Conservation (phyloP, 2,329 filamentous ascomycete genomes). For the Trichoderma sp. region DNA sequence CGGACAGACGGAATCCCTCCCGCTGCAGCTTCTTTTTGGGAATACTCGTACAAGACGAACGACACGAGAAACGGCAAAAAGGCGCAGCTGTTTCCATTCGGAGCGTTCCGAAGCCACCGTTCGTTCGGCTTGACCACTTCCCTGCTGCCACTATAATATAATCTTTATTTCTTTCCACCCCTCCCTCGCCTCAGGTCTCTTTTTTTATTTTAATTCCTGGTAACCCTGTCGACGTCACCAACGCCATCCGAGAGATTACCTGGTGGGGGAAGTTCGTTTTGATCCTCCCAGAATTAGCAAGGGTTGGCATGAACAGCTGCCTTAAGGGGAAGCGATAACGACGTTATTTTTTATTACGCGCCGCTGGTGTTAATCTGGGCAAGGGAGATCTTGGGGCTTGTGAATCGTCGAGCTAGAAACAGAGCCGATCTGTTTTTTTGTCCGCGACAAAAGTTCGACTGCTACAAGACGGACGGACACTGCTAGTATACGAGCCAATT, state of each 20-base stretch:
- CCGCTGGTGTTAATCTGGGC: neutral
- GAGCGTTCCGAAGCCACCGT: neutral
- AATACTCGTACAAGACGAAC: neutral
- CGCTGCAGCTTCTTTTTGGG: neutral
- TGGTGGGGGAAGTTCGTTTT: conserved; percentile 3
- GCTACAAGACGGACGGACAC: neutral
- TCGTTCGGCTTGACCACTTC: neutral
- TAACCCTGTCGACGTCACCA: conserved; percentile 7
- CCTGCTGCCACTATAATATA: neutral
- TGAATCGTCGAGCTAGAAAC: neutral
- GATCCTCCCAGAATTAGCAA: neutral
- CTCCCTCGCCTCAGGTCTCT: neutral
- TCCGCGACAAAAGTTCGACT: neutral
- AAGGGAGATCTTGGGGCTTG: neutral
- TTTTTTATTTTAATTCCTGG: neutral
- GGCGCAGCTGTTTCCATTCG: neutral
- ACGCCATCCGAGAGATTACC: conserved; percentile 15
- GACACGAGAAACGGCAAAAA: neutral
- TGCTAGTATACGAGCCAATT: neutral
- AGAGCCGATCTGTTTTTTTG: neutral
- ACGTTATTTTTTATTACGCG: conserved; percentile 2
- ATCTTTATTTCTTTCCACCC: neutral
- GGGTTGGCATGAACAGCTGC: conserved; percentile 18
- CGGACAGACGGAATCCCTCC: neutral
- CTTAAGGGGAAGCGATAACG: conserved; percentile 15